Conservation (phyloP, 208 protist genomes). For the Crithidia thermophila region DNA sequence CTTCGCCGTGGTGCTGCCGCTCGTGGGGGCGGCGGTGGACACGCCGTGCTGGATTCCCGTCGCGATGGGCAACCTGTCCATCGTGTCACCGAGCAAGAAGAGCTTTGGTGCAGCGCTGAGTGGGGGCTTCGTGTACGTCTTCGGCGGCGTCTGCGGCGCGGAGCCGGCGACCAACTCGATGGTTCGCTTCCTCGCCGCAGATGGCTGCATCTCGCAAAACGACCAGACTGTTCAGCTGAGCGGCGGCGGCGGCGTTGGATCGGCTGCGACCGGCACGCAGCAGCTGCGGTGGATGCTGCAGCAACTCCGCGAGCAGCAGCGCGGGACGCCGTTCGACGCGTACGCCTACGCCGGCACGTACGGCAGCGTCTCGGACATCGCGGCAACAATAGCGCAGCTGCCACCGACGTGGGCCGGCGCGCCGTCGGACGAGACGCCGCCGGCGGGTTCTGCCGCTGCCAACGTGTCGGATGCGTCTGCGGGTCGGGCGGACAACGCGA, state of each 20-base stretch:
- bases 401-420: slow-evolving; percentile 10
- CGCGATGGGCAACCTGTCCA: slow-evolving; percentile 75
- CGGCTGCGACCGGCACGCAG: slow-evolving; percentile 35
- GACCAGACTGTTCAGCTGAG: slow-evolving; percentile 18
- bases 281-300: slow-evolving; percentile 36
- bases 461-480: too few relatives aligned
- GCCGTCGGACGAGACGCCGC: background rate
- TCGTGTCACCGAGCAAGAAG: slow-evolving; percentile 63
- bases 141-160: slow-evolving; percentile 68
- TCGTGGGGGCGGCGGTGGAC: slow-evolving; percentile 28
- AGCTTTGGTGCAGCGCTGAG: slow-evolving; percentile 74
- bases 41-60: slow-evolving; percentile 78
- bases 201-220: slow-evolving; percentile 67
- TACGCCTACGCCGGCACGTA: slow-evolving; percentile 47
- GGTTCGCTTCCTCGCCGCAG: slow-evolving; percentile 80
- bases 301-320: slow-evolving; percentile 33
- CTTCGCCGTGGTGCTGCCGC: slow-evolving; percentile 69
- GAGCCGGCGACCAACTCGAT: slow-evolving; percentile 76
- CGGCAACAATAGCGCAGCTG: slow-evolving; percentile 14
- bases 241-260: slow-evolving; percentile 30
- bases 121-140: slow-evolving; percentile 86
- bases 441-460: background rate
- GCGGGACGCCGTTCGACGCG: slow-evolving; percentile 36
- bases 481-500: background rate
- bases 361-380: slow-evolving; percentile 28